These are phyloP conservation scores for Hymenoscyphus repandus DNA, from an alignment of 2,329 filamentous ascomycete species.

Conservation along the genomic window DNA sequence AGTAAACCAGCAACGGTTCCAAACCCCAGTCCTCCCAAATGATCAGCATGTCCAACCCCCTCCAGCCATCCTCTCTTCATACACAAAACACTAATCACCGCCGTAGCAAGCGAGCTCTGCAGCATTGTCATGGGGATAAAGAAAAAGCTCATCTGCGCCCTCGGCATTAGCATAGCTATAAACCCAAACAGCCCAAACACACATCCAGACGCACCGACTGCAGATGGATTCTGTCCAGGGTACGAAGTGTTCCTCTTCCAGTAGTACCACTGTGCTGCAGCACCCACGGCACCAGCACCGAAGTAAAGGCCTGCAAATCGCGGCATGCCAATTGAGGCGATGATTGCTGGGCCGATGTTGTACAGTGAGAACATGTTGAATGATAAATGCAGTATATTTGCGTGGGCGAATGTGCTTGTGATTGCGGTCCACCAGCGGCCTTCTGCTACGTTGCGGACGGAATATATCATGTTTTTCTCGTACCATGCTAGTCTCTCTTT, in stretches of 20 bases:
- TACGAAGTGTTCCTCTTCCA: conserved; percentile 3
- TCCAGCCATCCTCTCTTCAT: not conserved
- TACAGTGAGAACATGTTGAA: conserved; percentile 29
- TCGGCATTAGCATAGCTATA: not conserved
- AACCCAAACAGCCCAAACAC: not conserved
- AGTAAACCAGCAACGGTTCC: not conserved
- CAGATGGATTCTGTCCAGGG: not conserved
- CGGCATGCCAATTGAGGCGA: not conserved
- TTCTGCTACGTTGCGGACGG: conserved; percentile 8
- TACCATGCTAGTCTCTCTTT: not conserved
- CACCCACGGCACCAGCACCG: conserved; percentile 15
- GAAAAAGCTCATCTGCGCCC: not conserved
- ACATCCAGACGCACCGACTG: not conserved
- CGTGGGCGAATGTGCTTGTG: conserved; percentile 30
- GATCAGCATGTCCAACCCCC: not conserved
- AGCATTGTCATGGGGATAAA: not conserved
- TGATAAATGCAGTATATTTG: conserved; percentile 23
- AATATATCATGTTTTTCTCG: not conserved
- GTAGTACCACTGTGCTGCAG: conserved; percentile 4
- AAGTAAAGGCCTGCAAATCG: conserved; percentile 12
- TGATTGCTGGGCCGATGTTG: conserved; percentile 24
- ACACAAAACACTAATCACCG: not conserved
- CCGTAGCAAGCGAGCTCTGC: not conserved
- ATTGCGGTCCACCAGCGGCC: conserved; percentile 26
- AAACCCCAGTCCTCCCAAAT: not conserved